Percentiles rank a stretch among this genome's conserved stretches.
Evolutionary conservation across 2,329 filamentous ascomycete species (phyloP).

Genomic region (Nigrograna mackinnonii): DNA sequence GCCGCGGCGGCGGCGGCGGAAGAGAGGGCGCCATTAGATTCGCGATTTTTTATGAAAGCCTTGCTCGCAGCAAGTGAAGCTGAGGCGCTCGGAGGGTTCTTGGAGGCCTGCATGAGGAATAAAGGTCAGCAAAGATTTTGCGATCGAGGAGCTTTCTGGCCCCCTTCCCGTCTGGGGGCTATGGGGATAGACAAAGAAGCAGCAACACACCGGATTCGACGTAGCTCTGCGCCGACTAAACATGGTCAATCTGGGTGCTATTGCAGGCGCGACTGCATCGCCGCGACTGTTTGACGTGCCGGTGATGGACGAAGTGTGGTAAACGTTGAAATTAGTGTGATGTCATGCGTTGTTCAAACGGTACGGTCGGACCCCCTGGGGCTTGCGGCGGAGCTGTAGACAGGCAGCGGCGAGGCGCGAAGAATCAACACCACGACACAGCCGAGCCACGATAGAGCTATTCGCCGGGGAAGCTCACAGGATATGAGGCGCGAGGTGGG

Average conservation of each 20-base stretch:
- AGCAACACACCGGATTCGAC: conserved; percentile 36
- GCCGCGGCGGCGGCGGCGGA: conserved; percentile 86
- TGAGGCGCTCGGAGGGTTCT: conserved; percentile 65
- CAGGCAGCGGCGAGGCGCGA: too few species aligned
- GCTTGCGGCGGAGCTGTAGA: too few species aligned
- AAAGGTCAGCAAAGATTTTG: conserved; percentile 5
- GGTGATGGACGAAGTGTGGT: too few species aligned
- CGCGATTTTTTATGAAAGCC: conserved; percentile 73
- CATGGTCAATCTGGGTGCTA: conserved; percentile 32
- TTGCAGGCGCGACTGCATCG: conserved; percentile 26
- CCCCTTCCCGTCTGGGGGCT: too few species aligned
- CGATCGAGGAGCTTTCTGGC: too few species aligned
- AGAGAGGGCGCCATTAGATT: conserved; percentile 70
- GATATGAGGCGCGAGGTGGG: too few species aligned
- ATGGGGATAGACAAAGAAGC: conserved; percentile 5
- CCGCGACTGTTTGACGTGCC: conserved; percentile 1
- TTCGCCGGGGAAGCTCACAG: too few species aligned
- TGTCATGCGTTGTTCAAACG: too few species aligned
- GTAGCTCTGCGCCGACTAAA: conserved; percentile 35
- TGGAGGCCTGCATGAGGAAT: conserved; percentile 31
- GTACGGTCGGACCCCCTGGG: too few species aligned
- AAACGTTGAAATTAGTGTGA: too few species aligned
- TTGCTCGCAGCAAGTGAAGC: conserved; percentile 80
- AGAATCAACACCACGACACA: too few species aligned
- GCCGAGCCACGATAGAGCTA: too few species aligned